Evolutionary conservation across 768 basidiomycete species (phyloP).

Genomic region (Kwoniella mangroviensis): DNA sequence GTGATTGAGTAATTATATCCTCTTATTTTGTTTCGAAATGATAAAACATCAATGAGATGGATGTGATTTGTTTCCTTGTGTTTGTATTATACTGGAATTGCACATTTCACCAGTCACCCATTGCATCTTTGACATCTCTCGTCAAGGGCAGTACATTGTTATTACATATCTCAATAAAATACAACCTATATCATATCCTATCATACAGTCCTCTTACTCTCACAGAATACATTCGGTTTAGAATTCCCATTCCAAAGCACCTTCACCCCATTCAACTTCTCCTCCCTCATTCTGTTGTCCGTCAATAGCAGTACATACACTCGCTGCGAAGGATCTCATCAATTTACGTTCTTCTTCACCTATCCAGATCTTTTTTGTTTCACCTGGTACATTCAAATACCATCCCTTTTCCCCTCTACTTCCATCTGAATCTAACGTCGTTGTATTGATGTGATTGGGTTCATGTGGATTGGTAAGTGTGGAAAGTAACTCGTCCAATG

Average conservation of each 20-base stretch:
- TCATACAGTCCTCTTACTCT: neutral
- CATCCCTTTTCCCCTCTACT: slow-evolving; percentile 21
- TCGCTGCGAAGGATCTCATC: slow-evolving; percentile 39
- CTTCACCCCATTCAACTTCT: slow-evolving; percentile 38
- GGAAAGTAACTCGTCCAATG: slow-evolving; percentile 35
- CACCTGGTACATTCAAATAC: slow-evolving; percentile 21
- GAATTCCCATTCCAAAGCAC: slow-evolving; percentile 46
- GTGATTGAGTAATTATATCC: too few species aligned
- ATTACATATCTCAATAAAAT: neutral
- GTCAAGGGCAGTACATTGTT: too few species aligned
- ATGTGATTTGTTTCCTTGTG: too few species aligned
- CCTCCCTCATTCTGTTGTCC: slow-evolving; percentile 20
- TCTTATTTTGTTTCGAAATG: too few species aligned
- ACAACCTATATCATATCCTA: neutral
- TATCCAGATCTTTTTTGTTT: slow-evolving; percentile 42
- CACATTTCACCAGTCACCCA: too few species aligned
- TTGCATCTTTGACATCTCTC: too few species aligned
- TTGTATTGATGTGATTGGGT: neutral
- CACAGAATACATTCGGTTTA: neutral
- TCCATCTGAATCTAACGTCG: neutral
- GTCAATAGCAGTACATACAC: slow-evolving; percentile 46
- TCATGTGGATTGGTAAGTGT: slow-evolving; percentile 17
- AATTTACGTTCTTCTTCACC: slow-evolving; percentile 43
- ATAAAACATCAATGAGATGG: too few species aligned
- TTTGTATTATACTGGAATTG: too few species aligned